Base-by-base conservation (phyloP, 768 basidiomycete genomes). In the Crucibulum laeve region DNA sequence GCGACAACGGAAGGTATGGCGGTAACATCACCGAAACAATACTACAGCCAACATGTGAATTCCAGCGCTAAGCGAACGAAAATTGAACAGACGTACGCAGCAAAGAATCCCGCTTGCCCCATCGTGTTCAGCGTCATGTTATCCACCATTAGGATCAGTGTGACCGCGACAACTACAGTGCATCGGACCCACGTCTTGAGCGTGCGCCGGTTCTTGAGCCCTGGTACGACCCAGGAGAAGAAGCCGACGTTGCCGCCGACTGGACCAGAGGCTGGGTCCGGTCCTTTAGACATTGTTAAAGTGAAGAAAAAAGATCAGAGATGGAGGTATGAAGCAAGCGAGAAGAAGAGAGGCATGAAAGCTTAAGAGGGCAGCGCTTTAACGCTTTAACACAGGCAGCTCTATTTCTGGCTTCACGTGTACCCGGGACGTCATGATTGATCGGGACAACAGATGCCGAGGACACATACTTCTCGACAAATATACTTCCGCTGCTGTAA, bases 51-150 rank as follows among this genome's bases (percentile, higher is more conserved):
- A 26, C 17, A 15, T 7, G 11, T 38, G 26, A 17, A 30, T 15
- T 24, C 15, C 24, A 24, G 26, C 21, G 4, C 14, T 30, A n/a
- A 8, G n/a, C 18, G 3, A 7, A 15, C 7, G 36, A 32, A 19
- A 37, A 15, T 25, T 15, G 33, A 10, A 41, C 22, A 11, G 7
- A 53, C 63, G 51, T 40, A 70, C 64, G 63, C 61, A 41, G 58
- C 56, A 50, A 70, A 72, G 59, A 70, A 71, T 0, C 61, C 67
- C 7, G 64, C 64, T 43, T 70, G 69, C 4, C 72, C 72, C 63
- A 71, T 64, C 5, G 50, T 59, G n/a, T 44, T 40, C 35, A 68
- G 54, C 0, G 67, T 56, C 23, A 51, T 53, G 3, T 44, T 49
- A 7, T 54, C 53, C 22, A 72, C 69, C 57, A 72, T 57, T 4